Evolutionary conservation across 2,329 filamentous ascomycete genomes (phyloP), one percentile per base, ranked within the genome.

Genomic region (Seiridium unicorne): DNA sequence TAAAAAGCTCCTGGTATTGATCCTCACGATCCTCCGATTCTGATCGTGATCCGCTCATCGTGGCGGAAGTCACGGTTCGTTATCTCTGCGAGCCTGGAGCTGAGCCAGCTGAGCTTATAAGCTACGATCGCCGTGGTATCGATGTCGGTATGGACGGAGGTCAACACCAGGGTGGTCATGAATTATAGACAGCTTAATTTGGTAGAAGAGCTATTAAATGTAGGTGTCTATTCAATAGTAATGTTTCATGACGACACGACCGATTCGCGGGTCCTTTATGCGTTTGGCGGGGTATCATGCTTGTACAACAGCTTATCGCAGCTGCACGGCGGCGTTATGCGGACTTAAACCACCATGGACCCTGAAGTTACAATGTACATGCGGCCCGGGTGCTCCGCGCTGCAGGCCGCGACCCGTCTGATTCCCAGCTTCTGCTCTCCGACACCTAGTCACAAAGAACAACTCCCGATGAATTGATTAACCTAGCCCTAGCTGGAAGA

Each of bases 1-100:
- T 64, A 49, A 65, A 70, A 5, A 67, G 61, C 3, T 69, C 66
- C 5, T 35, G 11, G 32, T 53, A 32, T n/a, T 6, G 32, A 34
- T 42, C 9, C n/a, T 49, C 44, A 31, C 18, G 8, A 8, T 51
- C 55, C 3, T 58, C 55, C 13, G 26, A 49, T 10, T 26, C 44
- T 10, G 46, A 36, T 38, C 38, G 46, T 13, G 32, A 38, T 32
- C 32, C 55, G 34, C 55, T 58, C 55, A 58, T 58, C 26, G 55
- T 51, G 7, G 44, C 5, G 11, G 13, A 13, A 13, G 18, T 44
- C 51, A 38, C 11, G 34, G 18, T 26, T 55, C 51, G 51, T 55
- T 55, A 55, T 55, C 38, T 55, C 44, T 55, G 51, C 44, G 44
- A 55, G 51, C 51, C 51, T 35, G 35, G n/a, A 36, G 36, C 18